A percentile compares a stretch with the other conserved stretches of the same genome.
These are phyloP conservation scores for Atkinsonella hypoxylon DNA, from an alignment of 2,329 filamentous ascomycete genomes.

Conservation along the genomic window DNA sequence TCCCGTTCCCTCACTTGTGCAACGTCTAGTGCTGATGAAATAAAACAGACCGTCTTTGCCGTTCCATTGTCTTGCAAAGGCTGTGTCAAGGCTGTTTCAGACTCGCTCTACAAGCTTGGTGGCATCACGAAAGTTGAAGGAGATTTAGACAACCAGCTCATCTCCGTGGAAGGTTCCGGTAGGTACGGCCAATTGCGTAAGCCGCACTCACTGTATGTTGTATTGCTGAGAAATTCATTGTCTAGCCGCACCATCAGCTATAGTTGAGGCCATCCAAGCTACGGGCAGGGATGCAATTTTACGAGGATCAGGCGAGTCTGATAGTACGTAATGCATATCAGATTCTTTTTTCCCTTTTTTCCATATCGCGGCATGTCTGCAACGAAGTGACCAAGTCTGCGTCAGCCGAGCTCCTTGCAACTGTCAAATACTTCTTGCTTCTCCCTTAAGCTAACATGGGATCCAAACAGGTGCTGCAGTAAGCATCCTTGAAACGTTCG, in stretches of 20 bases:
- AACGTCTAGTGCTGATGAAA: constrained; percentile 21
- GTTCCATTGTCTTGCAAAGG: constrained; percentile 85
- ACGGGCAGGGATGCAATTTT: constrained; percentile 92
- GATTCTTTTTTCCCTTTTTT: neutral
- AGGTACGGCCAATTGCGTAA: constrained; percentile 14
- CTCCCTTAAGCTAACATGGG: constrained; percentile 5
- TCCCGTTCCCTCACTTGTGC: neutral
- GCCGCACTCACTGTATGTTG: neutral
- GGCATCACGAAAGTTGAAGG: constrained; percentile 77
- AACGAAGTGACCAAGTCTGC: neutral
- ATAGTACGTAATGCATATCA: constrained; percentile 48
- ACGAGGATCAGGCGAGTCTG: constrained; percentile 72
- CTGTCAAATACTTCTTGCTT: neutral
- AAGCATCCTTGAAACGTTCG: constrained; percentile 84
- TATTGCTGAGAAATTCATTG: neutral
- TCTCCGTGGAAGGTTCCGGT: constrained; percentile 77
- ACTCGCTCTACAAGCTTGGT: constrained; percentile 61
- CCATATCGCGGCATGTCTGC: neutral
- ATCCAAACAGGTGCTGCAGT: constrained; percentile 58
- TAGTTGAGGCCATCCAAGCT: constrained; percentile 76
- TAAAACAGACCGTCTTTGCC: constrained; percentile 72
- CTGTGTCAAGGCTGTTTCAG: constrained; percentile 79
- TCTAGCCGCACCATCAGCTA: constrained; percentile 70
- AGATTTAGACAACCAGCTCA: constrained; percentile 69
- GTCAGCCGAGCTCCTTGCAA: neutral